Percentiles rank a stretch among this genome's conserved stretches.
phyloP scores from a whole-genome alignment of 2,329 filamentous ascomycete species.

The Beauveria varroae region DNA sequence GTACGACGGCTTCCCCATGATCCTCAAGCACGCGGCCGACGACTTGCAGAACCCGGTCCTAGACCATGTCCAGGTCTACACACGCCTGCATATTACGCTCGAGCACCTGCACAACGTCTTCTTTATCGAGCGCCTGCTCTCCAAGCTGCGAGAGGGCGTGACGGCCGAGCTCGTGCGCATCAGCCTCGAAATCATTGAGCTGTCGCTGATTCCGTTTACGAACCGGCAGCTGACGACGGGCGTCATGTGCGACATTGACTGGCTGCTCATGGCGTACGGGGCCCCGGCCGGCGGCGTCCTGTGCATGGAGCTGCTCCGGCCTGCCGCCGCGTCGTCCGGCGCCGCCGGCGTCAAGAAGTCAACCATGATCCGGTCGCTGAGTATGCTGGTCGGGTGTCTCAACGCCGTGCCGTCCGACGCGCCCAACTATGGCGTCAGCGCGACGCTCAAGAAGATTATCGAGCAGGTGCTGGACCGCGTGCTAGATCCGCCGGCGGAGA shows the following conservation, averaged over 20 bases:
- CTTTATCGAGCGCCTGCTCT: constrained; percentile 47
- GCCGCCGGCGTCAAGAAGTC: constrained; percentile 33
- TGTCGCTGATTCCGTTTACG: constrained; percentile 38
- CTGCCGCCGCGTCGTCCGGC: constrained; percentile 14
- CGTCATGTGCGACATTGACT: constrained; percentile 34
- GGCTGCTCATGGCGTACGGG: constrained; percentile 42
- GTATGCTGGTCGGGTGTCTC: constrained; percentile 40
- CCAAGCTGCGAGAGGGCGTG: constrained; percentile 31
- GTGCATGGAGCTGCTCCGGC: constrained; percentile 40
- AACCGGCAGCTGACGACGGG: constrained; percentile 34
- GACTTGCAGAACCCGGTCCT: constrained; percentile 41
- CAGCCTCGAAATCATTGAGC: constrained; percentile 38
- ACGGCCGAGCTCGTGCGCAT: constrained; percentile 32
- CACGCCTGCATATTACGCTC: constrained; percentile 38
- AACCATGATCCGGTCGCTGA: constrained; percentile 41
- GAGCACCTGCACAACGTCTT: constrained; percentile 49
- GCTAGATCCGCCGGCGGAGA: constrained; percentile 27
- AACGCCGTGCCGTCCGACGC: constrained; percentile 39
- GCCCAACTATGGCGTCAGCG: constrained; percentile 39
- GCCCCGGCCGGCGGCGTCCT: constrained; percentile 40
- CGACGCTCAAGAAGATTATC: constrained; percentile 35
- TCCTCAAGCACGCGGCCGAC: constrained; percentile 39
- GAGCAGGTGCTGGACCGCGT: constrained; percentile 42
- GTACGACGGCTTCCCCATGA: constrained; percentile 38
- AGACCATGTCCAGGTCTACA: constrained; percentile 31